Percentiles rank a stretch among this genome's conserved stretches.
Evolutionary conservation across 768 basidiomycete species (phyloP).

Genomic region (Leucocoprinus sp.): DNA sequence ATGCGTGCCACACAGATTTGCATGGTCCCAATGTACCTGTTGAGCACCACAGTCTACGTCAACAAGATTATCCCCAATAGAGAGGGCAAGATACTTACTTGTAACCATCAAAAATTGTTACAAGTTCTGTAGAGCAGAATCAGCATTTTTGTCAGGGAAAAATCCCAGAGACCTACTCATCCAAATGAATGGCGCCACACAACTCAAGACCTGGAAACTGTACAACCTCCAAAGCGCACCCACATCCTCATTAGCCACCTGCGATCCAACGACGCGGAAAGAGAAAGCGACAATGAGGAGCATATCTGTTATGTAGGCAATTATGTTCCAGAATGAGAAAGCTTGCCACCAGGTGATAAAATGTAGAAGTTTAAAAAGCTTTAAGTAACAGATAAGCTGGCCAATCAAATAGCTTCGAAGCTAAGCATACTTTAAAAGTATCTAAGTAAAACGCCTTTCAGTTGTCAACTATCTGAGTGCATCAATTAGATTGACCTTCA

Average conservation of each 20-base stretch:
- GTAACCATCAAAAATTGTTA: slow-evolving; percentile 76
- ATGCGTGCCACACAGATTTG: slow-evolving; percentile 91
- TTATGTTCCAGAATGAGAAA: slow-evolving; percentile 69
- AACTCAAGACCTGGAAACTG: slow-evolving; percentile 88
- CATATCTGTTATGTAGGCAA: slow-evolving; percentile 65
- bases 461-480: background rate
- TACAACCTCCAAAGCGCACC: slow-evolving; percentile 34
- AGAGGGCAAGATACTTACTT: slow-evolving; percentile 40
- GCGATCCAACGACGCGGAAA: slow-evolving; percentile 58
- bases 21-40: slow-evolving; percentile 82
- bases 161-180: slow-evolving; percentile 56
- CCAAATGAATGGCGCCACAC: slow-evolving; percentile 85
- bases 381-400: too few species aligned
- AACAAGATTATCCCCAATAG: background rate
- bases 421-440: slow-evolving; percentile 46
- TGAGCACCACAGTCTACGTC: slow-evolving; percentile 3
- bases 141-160: background rate
- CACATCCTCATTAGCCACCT: slow-evolving; percentile 26
- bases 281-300: slow-evolving; percentile 68
- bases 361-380: slow-evolving; percentile 66
- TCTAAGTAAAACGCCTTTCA: slow-evolving; percentile 26
- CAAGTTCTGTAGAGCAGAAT: slow-evolving; percentile 40
- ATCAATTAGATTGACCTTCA: slow-evolving; percentile 58
- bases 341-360: slow-evolving; percentile 71
- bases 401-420: too few species aligned